Conservation (phyloP, 805 yeast genomes). For the Candida germanica region DNA sequence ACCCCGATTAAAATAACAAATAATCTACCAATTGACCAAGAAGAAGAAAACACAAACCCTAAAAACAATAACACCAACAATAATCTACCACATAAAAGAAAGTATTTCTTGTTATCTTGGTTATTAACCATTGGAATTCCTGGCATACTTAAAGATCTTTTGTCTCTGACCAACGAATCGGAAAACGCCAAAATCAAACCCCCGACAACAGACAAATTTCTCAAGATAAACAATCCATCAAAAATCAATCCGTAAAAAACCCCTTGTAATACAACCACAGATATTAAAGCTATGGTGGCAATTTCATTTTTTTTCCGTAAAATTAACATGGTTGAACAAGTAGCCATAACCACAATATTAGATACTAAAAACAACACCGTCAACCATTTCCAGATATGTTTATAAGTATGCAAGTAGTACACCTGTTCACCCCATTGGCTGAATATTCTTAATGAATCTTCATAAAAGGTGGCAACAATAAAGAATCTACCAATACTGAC, state of each 20-base stretch:
- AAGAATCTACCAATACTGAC: conserved; percentile 87
- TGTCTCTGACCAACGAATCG: conserved; percentile 79
- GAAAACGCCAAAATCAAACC: conserved; percentile 85
- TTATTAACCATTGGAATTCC: conserved; percentile 72
- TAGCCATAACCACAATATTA: conserved; percentile 68
- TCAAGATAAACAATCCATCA: conserved; percentile 75
- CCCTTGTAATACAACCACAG: conserved; percentile 80
- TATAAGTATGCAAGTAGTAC: conserved; percentile 73
- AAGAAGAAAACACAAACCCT: conserved; percentile 75
- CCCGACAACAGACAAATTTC: conserved; percentile 88
- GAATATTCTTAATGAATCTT: conserved; percentile 79
- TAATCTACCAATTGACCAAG: conserved; percentile 66
- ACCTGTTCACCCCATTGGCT: conserved; percentile 92
- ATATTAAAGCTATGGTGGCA: conserved; percentile 67
- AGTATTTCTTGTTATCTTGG: conserved; percentile 74
- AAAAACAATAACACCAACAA: conserved; percentile 80
- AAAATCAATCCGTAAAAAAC: conserved; percentile 81
- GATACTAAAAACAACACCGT: conserved; percentile 65
- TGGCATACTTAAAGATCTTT: conserved; percentile 62
- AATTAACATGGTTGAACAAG: conserved; percentile 70
- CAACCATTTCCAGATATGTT: conserved; percentile 74
- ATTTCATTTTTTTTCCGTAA: conserved; percentile 62
- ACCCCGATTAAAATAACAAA: conserved; percentile 69
- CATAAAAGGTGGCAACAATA: conserved; percentile 90
- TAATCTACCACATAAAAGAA: conserved; percentile 83